Conservation (phyloP, 495 filamentous ascomycete species). For the Neurospora africana region DNA sequence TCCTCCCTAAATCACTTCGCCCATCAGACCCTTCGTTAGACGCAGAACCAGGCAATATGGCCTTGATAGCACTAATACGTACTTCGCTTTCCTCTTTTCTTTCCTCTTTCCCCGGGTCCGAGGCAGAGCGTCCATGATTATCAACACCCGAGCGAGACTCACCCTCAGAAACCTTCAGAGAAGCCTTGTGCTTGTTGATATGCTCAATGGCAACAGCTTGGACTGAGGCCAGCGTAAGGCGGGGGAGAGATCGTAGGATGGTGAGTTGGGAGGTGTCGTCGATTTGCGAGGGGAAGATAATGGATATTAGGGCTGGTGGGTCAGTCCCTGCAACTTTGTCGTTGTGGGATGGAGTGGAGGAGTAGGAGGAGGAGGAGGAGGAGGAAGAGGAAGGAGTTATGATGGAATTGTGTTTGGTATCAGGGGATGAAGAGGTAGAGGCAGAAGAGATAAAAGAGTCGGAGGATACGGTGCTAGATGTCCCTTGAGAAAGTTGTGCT, state of each 20-base stretch:
- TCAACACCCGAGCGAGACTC: too few species aligned
- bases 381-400: neutral
- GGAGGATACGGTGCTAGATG: constrained; percentile 2
- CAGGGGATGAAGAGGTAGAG: neutral
- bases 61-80: neutral
- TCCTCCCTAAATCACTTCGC: neutral
- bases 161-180: neutral
- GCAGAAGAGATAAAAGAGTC: neutral
- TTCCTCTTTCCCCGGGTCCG: neutral
- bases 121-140: neutral
- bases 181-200: neutral
- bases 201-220: neutral
- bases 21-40: neutral
- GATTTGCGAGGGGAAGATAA: neutral
- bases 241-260: neutral
- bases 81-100: neutral
- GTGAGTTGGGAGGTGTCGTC: neutral
- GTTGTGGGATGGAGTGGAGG: neutral
- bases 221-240: neutral
- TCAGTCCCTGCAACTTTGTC: too few species aligned
- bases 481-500: neutral
- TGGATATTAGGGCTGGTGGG: neutral
- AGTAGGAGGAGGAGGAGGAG: too few species aligned
- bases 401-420: neutral
- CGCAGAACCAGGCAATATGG: neutral